These are phyloP conservation scores for Moricandia arvensis DNA, from an alignment of 345 rosid species.

Conservation along the genomic window DNA sequence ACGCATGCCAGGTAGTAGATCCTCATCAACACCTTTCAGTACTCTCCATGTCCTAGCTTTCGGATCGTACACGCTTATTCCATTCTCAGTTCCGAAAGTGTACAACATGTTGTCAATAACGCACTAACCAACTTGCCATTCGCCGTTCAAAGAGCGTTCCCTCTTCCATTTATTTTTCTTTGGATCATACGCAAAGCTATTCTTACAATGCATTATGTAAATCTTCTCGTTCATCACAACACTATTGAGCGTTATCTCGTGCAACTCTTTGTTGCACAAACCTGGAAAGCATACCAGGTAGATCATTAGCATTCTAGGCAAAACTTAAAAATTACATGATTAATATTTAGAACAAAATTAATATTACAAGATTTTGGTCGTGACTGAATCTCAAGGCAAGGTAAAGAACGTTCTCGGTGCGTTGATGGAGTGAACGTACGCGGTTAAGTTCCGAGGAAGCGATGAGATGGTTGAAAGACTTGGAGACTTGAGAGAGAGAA, in stretches of 20 bases:
- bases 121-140: constrained; percentile 66
- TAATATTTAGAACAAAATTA: too few relatives aligned
- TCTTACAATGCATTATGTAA: background rate
- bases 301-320: background rate
- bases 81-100: constrained; percentile 61
- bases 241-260: background rate
- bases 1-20: constrained; percentile 58
- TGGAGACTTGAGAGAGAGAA: constrained; percentile 1
- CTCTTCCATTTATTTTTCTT: constrained; percentile 45
- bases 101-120: constrained; percentile 60
- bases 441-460: background rate
- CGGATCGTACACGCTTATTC: constrained; percentile 53
- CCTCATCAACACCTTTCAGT: constrained; percentile 47
- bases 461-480: background rate
- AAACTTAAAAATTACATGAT: too few relatives aligned
- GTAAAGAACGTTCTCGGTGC: constrained; percentile 12
- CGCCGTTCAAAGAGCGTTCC: constrained; percentile 35
- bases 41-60: constrained; percentile 47
- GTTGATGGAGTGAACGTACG: background rate
- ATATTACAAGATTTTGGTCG: too few relatives aligned
- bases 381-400: background rate
- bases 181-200: constrained; percentile 42
- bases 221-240: constrained; percentile 9
- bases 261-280: background rate
- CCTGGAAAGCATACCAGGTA: background rate